Percentiles rank a stretch among this genome's conserved stretches.
Conservation (phyloP, 1,284 basidiomycete genomes). For the Malassezia psittaci region DNA sequence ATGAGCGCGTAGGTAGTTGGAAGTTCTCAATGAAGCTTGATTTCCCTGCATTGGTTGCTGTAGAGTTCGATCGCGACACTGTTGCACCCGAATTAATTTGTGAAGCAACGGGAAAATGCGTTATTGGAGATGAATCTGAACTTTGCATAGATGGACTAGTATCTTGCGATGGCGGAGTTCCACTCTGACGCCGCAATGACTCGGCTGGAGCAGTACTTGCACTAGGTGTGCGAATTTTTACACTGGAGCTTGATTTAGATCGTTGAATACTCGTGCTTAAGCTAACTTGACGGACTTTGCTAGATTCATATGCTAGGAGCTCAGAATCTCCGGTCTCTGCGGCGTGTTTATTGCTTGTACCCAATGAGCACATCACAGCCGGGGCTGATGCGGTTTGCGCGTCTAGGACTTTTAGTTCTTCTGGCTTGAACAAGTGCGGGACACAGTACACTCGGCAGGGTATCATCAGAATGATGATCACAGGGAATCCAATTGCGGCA, state of each 20-base stretch:
- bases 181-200: too few species aligned
- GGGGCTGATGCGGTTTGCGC: slow-evolving; percentile 63
- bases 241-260: too few species aligned
- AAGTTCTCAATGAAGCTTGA: slow-evolving; percentile 2
- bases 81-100: too few species aligned
- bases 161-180: too few species aligned
- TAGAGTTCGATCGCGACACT: not conserved
- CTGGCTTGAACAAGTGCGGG: slow-evolving; percentile 65
- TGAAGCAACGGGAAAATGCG: too few species aligned
- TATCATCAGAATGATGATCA: slow-evolving; percentile 78
- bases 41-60: not conserved
- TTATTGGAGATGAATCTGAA: too few species aligned
- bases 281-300: too few species aligned
- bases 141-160: too few species aligned
- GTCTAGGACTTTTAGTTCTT: slow-evolving; percentile 75
- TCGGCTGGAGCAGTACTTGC: too few species aligned
- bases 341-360: not conserved
- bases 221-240: too few species aligned
- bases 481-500: slow-evolving; percentile 67
- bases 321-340: not conserved
- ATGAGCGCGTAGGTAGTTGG: not conserved
- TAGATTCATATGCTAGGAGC: too few species aligned
- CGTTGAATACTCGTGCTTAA: too few species aligned
- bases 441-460: slow-evolving; percentile 66
- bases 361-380: slow-evolving; percentile 37